Base-by-base conservation (phyloP, 768 basidiomycete species). In the Mycena capillaripes region DNA sequence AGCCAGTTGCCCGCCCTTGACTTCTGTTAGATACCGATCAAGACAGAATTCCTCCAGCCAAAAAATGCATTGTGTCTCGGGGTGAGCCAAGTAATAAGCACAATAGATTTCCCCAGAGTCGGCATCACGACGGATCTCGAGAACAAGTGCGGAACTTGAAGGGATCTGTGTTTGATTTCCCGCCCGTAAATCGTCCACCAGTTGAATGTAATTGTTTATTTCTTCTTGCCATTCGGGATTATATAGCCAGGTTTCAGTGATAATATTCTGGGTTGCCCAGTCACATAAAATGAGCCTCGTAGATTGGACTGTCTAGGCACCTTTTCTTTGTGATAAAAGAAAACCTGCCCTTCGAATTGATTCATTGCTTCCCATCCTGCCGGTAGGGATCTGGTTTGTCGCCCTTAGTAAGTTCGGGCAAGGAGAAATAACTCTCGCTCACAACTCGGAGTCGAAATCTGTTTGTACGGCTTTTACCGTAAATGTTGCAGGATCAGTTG, bases 291-390 rank as follows among this genome's bases (percentile, higher is more conserved):
- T 29, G 1, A 29, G 27, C 1, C 7, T 17, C 6, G 29, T 14
- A 10, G 6, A 42, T 42, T 38, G 21, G 12, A 30, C 36, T 16
- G 11, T 17, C 17, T 21, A 34, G 72, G 16, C n/a, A 84, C 83
- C 76, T 77, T 80, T 23, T 82, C 81, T 52, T 70, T 29, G 34
- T 84, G 64, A 34, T 76, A 77, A 61, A 80, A 84, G 46, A 80
- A 82, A 14, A 75, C 72, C 17, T 79, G 81, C n/a, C 74, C 76
- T 21, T 84, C 83, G 12, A 79, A 81, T 61, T 84, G 82, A 19
- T 58, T 72, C 55, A 78, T 40, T 65, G 53, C 72, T n/a, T 27
- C 44, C 83, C 83, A 84, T 19, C 76, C 82, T 17, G 40, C 30
- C 7, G 77, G 72, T 32, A 77, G 40, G 4, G 34, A 7, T 29